Evolutionary conservation across 1,284 basidiomycete species (phyloP), one percentile per base, ranked within the genome.

Genomic region (Cystobasidium slooffiae): DNA sequence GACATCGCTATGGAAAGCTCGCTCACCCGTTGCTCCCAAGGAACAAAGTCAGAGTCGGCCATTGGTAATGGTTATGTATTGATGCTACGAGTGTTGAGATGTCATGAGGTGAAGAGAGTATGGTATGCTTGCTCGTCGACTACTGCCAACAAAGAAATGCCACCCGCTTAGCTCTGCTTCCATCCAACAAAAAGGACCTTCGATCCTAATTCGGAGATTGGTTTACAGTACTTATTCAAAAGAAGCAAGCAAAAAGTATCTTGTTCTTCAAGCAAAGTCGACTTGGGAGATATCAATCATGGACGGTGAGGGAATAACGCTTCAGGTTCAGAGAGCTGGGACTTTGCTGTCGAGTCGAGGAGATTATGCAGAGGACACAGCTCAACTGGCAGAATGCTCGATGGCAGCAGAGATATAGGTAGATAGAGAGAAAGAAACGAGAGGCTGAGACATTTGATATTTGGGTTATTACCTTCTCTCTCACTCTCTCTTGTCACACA

Each of bases 361-460:
- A 18, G 55, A 39, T 24, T 16, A 62, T 20, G 59, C 20, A 43
- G 31, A 53, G 46, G 16, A 12, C 18, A 51, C 52, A 47, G 51
- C 20, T 52, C 43, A 56, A 24, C 37, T 37, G 58, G 49, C 43
- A 52, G 41, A 37, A 20, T 61, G 56, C 53, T 43, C 53, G 43
- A 49, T 20, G 47, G 46, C 52, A 58, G 55, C 64, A 69, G 68
- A 43, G 31, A 43, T 18, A 24, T 12, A 20, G 22, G 46, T 12
- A 16, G 47, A 39, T n/a, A 37, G 37, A 24, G 51, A 22, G 53
- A 39, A 22, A 6, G 58, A 64, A 49, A n/a, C 49, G 41, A 62
- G 46, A 52, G 61, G 69, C 69, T 72, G 69, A 72, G 69, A 72
- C 56, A 49, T 53, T 66, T 66, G 68, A 46, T 70, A 52, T 70